Percentiles rank a stretch among this genome's conserved stretches.
Conservation (phyloP, 345 rosid species). For the Sonneratia alba region DNA sequence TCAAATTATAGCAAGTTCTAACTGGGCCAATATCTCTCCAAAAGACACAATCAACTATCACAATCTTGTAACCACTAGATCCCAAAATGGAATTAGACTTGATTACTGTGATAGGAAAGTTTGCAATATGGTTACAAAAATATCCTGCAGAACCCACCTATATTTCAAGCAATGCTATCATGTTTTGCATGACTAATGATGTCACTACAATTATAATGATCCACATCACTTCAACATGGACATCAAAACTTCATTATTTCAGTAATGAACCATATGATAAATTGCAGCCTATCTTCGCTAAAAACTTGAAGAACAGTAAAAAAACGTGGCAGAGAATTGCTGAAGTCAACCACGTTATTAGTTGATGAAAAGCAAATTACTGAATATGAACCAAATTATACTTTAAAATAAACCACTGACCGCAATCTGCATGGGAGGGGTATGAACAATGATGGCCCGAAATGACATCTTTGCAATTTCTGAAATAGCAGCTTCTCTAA, state of each 20-base stretch:
- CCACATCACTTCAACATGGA: not conserved
- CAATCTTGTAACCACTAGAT: not conserved
- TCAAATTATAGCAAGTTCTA: not conserved
- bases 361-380: not conserved
- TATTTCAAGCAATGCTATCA: not conserved
- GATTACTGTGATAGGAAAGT: not conserved
- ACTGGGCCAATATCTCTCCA: not conserved
- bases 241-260: not conserved
- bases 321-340: not conserved
- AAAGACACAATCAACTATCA: not conserved
- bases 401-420: not conserved
- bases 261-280: not conserved
- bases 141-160: not conserved
- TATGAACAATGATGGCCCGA: constrained; percentile 10
- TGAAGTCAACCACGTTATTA: not conserved
- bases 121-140: not conserved
- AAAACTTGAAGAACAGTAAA: not conserved
- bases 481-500: constrained; percentile 16
- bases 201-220: not conserved
- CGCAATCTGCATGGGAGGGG: constrained; percentile 14
- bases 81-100: not conserved
- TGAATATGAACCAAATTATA: not conserved
- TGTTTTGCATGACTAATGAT: not conserved
- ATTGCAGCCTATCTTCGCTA: not conserved
- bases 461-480: constrained; percentile 21